These are phyloP conservation scores for Syncephalis plumigaleata DNA, from an alignment of 371 early-diverging fungal species.

Conservation along the genomic window DNA sequence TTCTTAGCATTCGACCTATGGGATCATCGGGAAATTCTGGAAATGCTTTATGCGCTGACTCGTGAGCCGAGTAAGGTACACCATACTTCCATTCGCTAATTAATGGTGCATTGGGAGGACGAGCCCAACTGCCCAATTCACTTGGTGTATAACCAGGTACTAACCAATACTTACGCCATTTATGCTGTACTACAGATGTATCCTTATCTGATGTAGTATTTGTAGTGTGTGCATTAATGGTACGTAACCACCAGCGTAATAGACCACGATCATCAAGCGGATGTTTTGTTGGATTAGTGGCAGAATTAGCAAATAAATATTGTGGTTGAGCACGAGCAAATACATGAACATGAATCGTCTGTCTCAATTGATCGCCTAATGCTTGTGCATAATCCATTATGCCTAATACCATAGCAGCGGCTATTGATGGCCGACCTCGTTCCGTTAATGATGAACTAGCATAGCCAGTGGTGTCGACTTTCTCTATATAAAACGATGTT, in stretches of 20 bases:
- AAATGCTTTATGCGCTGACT: slow-evolving; percentile 26
- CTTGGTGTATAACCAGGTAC: slow-evolving; percentile 30
- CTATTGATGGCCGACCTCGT: not conserved
- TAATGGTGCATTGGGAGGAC: slow-evolving; percentile 13
- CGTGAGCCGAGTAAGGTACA: slow-evolving; percentile 23
- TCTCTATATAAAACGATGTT: slow-evolving; percentile 5
- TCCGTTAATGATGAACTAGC: not conserved
- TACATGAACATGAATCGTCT: slow-evolving; percentile 24
- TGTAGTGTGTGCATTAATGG: not conserved
- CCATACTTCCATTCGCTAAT: slow-evolving; percentile 46
- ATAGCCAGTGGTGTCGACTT: slow-evolving; percentile 7
- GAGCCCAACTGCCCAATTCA: slow-evolving; percentile 13
- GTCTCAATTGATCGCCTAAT: not conserved
- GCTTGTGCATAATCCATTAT: not conserved
- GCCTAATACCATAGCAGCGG: not conserved
- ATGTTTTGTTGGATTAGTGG: slow-evolving; percentile 33
- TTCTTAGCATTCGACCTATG: slow-evolving; percentile 12
- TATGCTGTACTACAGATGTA: not conserved
- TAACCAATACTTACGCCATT: slow-evolving; percentile 20
- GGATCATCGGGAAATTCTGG: slow-evolving; percentile 72
- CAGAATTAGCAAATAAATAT: slow-evolving; percentile 62
- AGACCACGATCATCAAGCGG: slow-evolving; percentile 39
- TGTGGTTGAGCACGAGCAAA: slow-evolving; percentile 79
- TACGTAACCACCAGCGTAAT: slow-evolving; percentile 61
- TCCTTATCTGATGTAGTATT: not conserved